Percentiles rank a stretch among this genome's conserved stretches.
These are phyloP conservation scores for Dioscorea zingiberensis DNA, from an alignment of 106 monocot species.

Conservation along the genomic window DNA sequence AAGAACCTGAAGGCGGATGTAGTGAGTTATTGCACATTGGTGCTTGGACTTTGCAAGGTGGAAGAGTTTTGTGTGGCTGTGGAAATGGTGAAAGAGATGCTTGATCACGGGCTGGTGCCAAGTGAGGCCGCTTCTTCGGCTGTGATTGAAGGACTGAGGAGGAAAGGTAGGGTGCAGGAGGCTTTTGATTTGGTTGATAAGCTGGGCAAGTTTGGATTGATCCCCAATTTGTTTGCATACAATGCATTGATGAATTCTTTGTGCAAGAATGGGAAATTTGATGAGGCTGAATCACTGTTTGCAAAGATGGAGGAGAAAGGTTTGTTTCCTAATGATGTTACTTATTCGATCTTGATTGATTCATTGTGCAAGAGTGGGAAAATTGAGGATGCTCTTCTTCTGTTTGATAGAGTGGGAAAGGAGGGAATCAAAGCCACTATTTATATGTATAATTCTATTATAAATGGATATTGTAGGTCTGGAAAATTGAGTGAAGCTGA, in stretches of 20 bases:
- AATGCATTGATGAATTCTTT: slow-evolving; percentile 84
- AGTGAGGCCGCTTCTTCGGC: slow-evolving; percentile 55
- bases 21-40: slow-evolving; percentile 74
- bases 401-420: slow-evolving; percentile 56
- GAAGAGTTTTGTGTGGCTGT: slow-evolving; percentile 38
- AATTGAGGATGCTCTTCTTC: slow-evolving; percentile 27
- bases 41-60: slow-evolving; percentile 57
- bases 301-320: slow-evolving; percentile 51
- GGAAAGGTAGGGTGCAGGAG: slow-evolving; percentile 46
- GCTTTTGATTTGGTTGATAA: slow-evolving; percentile 61
- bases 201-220: slow-evolving; percentile 50
- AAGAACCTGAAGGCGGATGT: slow-evolving; percentile 55
- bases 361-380: slow-evolving; percentile 61
- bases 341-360: slow-evolving; percentile 83
- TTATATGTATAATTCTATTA: slow-evolving; percentile 88
- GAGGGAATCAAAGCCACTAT: slow-evolving; percentile 35
- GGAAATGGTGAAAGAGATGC: slow-evolving; percentile 57
- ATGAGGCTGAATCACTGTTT: slow-evolving; percentile 69
- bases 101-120: slow-evolving; percentile 46
- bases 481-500: slow-evolving; percentile 55
- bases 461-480: slow-evolving; percentile 68
- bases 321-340: slow-evolving; percentile 70
- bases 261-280: slow-evolving; percentile 61
- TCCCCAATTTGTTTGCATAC: slow-evolving; percentile 79
- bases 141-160: slow-evolving; percentile 68